phyloP scores from a whole-genome alignment of 140 eudicot genomes.

The Erigeron philadelphicus region DNA sequence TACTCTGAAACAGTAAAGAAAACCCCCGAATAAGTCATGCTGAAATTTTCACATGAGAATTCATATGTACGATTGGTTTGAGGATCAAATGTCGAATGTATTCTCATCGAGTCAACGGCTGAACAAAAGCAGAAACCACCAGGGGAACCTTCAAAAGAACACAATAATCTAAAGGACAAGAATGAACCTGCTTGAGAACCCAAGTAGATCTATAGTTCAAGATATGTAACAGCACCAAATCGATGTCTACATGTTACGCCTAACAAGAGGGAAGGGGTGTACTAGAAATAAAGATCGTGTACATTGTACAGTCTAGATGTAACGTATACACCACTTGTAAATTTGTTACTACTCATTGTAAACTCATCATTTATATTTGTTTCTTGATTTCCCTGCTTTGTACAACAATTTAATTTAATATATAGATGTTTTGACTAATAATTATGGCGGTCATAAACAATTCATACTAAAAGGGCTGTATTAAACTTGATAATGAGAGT shows the following conservation, averaged over 20 bases:
- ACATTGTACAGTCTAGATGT: background rate
- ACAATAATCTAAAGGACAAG: constrained; percentile 1
- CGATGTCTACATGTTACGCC: background rate
- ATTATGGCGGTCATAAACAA: no score
- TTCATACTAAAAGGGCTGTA: no score
- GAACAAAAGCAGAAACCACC: constrained; percentile 22
- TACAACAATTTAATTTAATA: no score
- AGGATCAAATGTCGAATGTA: constrained; percentile 19
- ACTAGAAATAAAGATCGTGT: background rate
- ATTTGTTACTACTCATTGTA: background rate
- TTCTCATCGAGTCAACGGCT: constrained; percentile 22
- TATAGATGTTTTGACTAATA: no score
- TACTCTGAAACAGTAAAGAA: constrained; percentile 43
- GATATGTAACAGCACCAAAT: background rate
- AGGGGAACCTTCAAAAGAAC: constrained; percentile 23
- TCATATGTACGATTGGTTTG: constrained; percentile 1
- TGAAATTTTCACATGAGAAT: constrained; percentile 15
- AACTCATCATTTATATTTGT: background rate
- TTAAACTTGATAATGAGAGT: no score
- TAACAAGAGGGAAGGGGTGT: background rate
- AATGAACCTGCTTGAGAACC: background rate
- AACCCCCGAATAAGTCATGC: constrained; percentile 17
- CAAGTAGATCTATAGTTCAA: background rate
- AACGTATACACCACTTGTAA: background rate
- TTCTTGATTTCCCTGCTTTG: background rate